These are phyloP conservation scores for Phytophthora colocasiae DNA, from an alignment of 352 stramenopile genomes.

Conservation along the genomic window DNA sequence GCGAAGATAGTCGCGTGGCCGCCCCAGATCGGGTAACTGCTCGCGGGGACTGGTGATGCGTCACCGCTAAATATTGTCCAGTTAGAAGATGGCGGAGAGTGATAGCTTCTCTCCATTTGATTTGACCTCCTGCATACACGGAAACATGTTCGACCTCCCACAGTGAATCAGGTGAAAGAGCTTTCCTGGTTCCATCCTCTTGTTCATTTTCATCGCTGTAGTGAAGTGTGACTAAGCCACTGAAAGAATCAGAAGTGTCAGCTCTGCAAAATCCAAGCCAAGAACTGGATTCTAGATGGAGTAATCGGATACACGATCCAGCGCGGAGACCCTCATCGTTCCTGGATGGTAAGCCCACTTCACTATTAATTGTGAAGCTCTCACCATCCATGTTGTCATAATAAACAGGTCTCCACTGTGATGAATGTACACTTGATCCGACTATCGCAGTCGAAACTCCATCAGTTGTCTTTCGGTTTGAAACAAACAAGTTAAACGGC, in stretches of 20 bases:
- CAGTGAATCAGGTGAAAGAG: conserved; percentile 57
- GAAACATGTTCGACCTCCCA: conserved; percentile 68
- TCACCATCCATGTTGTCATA: conserved; percentile 53
- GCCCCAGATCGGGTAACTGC: conserved; percentile 18
- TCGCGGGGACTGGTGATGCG: conserved; percentile 30
- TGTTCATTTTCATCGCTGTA: conserved; percentile 55
- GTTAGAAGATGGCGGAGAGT: conserved; percentile 64
- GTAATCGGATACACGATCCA: conserved; percentile 63
- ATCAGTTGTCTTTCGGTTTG: conserved; percentile 52
- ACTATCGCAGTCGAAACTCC: conserved; percentile 48
- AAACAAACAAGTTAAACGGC: conserved; percentile 70
- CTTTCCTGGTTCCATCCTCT: conserved; percentile 36
- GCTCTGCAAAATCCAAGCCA: conserved; percentile 55
- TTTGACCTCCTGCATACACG: conserved; percentile 59
- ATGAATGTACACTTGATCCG: conserved; percentile 63
- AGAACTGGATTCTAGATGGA: conserved; percentile 72
- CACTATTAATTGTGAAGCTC: conserved; percentile 4
- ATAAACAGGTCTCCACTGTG: conserved; percentile 61
- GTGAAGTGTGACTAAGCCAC: conserved; percentile 46
- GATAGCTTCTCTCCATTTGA: conserved; percentile 61
- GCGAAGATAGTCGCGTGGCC: conserved; percentile 17
- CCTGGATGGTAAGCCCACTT: conserved; percentile 4
- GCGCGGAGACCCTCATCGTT: conserved; percentile 47
- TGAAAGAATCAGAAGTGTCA: conserved; percentile 1
- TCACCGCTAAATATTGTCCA: conserved; percentile 65